Evolutionary conservation across 31 red algal genomes (phyloP), one percentile per base, ranked within the genome.

Genomic region (Pterothamnion heteromorphum): DNA sequence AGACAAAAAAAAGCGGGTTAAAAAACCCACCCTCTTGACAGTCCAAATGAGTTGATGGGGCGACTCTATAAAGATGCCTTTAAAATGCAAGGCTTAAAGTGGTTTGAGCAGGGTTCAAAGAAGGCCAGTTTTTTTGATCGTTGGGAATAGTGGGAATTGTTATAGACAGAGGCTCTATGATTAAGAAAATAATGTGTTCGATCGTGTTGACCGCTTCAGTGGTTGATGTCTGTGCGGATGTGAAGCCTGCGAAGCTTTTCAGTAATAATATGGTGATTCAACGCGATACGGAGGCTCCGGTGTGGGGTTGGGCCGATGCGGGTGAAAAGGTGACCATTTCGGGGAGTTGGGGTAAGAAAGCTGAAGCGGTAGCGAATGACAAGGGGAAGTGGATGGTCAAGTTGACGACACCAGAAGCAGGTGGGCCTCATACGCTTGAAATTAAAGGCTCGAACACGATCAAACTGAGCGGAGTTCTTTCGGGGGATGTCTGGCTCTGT

Each of bases 401-500:
- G n/a, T n/a, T 64, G 9, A n/a, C 51, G 14, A 64, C 9, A n/a
- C 51, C 9, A 18, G 51, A 9, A 9, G 51, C 51, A 9, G 51
- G 14, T 64, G n/a, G n/a, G n/a, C 51, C 51, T 18, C 51, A 64
- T 18, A n/a, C n/a, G 9, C 51, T 64, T 64, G n/a, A 64, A n/a
- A 24, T 32, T 26, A 28, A 22, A 83, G 80, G 28, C 80, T 14
- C 18, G 18, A 83, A 32, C 80, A 24, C 5, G 14, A 22, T 83
- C 5, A 24, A 14, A 14, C 30, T 83, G 9, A 83, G 30, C 9
- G 28, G 30, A 14, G 28, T 83, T 32, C 80, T 83, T 26, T 9
- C 30, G 9, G 80, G 80, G 9, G 80, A 83, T 28, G 80, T 83
- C 80, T 83, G 80, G 80, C 18, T 83, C 80, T 83, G 80, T 26